Evolutionary conservation across 768 basidiomycete species (phyloP).

Genomic region (Lanmaoa rubissima): DNA sequence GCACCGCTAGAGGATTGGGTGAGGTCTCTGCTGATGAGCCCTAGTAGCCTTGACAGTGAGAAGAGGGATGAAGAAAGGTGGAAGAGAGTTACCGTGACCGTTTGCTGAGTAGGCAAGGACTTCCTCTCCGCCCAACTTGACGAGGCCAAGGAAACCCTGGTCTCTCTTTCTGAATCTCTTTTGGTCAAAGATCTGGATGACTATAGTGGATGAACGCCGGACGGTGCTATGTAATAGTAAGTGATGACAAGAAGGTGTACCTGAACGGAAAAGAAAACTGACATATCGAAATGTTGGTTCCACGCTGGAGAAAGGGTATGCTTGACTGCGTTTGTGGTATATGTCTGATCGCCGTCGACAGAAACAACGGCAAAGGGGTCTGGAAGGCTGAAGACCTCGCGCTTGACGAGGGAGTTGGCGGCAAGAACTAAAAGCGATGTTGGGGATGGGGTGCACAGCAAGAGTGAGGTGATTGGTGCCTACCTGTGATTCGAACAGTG

Average conservation of each 20-base stretch:
- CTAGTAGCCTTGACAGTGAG: conserved; percentile 33
- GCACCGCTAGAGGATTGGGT: conserved; percentile 23
- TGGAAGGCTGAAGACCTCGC: conserved; percentile 77
- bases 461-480: neutral
- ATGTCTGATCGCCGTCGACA: conserved; percentile 81
- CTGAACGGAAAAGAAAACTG: conserved; percentile 29
- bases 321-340: conserved; percentile 71
- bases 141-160: conserved; percentile 69
- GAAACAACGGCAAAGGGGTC: conserved; percentile 89
- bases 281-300: conserved; percentile 89
- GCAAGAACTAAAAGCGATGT: conserved; percentile 59
- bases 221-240: conserved; percentile 48
- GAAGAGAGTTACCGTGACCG: conserved; percentile 39
- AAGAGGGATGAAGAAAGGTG: neutral
- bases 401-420: conserved; percentile 70
- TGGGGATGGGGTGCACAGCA: neutral
- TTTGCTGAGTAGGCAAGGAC: conserved; percentile 48
- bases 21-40: conserved; percentile 68
- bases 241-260: conserved; percentile 1
- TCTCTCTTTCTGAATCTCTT: conserved; percentile 85
- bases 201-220: conserved; percentile 69
- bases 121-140: conserved; percentile 54
- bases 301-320: conserved; percentile 71
- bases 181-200: conserved; percentile 89
- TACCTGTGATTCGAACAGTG: conserved; percentile 30